Evolutionary conservation across 2,329 filamentous ascomycete species (phyloP).

Genomic region (Fusarium sp.): DNA sequence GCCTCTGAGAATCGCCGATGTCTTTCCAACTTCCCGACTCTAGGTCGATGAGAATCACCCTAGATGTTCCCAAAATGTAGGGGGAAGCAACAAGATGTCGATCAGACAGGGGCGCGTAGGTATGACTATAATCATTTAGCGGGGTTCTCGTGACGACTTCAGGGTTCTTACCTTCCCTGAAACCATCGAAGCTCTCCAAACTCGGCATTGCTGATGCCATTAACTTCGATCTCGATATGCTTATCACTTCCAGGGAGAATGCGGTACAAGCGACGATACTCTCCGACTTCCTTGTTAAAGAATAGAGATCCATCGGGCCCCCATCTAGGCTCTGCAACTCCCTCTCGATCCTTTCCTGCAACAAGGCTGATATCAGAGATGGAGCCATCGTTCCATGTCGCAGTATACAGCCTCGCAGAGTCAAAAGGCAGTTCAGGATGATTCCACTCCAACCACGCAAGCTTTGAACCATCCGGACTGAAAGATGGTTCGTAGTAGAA

Average conservation of each 20-base stretch:
- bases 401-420: conserved; percentile 55
- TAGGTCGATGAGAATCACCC: conserved; percentile 52
- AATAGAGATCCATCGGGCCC: conserved; percentile 58
- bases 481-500: conserved; percentile 63
- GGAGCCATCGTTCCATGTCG: conserved; percentile 50
- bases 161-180: conserved; percentile 44
- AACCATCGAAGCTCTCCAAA: conserved; percentile 48
- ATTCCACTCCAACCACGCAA: conserved; percentile 65
- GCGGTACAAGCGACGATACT: conserved; percentile 59
- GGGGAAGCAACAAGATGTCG: conserved; percentile 48
- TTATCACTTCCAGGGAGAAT: conserved; percentile 42
- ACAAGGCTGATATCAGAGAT: conserved; percentile 48
- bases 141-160: rapidly evolving
- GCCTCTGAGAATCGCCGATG: conserved; percentile 41
- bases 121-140: conserved; percentile 45
- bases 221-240: conserved; percentile 45
- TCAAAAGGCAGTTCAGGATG: conserved; percentile 64
- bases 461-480: conserved; percentile 54
- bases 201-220: conserved; percentile 54
- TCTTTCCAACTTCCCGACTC: conserved; percentile 42
- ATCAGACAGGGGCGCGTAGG: conserved; percentile 51
- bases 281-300: conserved; percentile 57
- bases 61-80: conserved; percentile 46
- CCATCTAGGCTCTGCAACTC: conserved; percentile 62
- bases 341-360: conserved; percentile 54